phyloP scores from a whole-genome alignment of 345 rosid genomes.

The Arabidopsis arenosa region DNA sequence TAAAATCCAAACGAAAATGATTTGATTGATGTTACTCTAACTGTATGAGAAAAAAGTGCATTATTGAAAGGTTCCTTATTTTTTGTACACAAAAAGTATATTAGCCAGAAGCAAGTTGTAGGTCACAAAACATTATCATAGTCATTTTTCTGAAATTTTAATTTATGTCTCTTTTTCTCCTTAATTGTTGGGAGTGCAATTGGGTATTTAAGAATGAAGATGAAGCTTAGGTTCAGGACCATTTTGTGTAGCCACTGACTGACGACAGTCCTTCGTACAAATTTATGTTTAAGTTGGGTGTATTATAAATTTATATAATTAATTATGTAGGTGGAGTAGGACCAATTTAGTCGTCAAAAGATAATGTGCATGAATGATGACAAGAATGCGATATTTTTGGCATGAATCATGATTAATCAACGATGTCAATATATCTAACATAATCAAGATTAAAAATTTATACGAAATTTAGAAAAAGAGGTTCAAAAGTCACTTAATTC shows the following conservation, averaged over 20 bases:
- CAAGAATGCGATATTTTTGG: slow-evolving; percentile 35
- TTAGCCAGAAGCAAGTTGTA: slow-evolving; percentile 24
- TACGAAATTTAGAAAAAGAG: background rate
- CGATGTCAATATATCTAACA: slow-evolving; percentile 1
- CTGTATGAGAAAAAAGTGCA: too few species aligned
- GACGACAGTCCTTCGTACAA: background rate
- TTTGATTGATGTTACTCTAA: too few species aligned
- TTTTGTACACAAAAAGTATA: background rate
- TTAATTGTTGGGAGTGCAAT: slow-evolving; percentile 7
- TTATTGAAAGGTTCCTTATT: too few species aligned
- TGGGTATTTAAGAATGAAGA: slow-evolving; percentile 30
- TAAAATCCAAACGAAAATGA: too few species aligned
- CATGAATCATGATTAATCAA: slow-evolving; percentile 42
- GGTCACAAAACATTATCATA: slow-evolving; percentile 21
- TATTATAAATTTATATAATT: slow-evolving; percentile 1
- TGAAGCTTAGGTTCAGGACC: slow-evolving; percentile 29
- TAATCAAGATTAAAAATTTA: background rate
- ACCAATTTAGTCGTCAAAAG: slow-evolving; percentile 22
- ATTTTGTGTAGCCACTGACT: slow-evolving; percentile 28
- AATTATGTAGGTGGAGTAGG: slow-evolving; percentile 37
- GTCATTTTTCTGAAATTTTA: background rate
- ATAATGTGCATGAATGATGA: slow-evolving; percentile 21
- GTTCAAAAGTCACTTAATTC: background rate
- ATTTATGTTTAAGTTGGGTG: slow-evolving; percentile 14
- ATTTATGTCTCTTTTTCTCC: background rate